Base-by-base conservation (phyloP, 2,329 filamentous ascomycete genomes). In the Scedosporium aurantiacum region DNA sequence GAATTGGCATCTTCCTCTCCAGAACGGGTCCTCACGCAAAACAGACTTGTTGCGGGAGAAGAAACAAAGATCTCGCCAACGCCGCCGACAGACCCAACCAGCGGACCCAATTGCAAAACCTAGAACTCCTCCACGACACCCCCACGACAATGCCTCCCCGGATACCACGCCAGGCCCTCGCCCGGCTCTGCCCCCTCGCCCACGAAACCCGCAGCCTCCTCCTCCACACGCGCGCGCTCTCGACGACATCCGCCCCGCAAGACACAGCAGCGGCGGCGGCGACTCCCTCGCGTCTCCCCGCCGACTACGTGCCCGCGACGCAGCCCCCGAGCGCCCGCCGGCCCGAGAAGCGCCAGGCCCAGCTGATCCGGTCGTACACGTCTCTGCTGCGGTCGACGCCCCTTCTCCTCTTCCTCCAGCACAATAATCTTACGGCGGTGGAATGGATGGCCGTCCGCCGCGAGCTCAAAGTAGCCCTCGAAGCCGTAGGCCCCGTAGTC, bases 261-360 rank as follows among this genome's bases (percentile, higher is more conserved):
- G 67, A 67, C 56, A 67, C 72, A 7, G 64, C 68, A 16, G 63
- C 66, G 5, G 63, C 66, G 18, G 62, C 69, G 18, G 56, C 59
- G n/a, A 52, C 54, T 8, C 60, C 63, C 8, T 47, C 77, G 21
- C 71, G 66, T 40, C 68, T 79, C 27, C 78, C 79, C 1, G 72
- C 75, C 62, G 74, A 81, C 66, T 79, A 80, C 65, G 73, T 78
- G 2, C 87, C 82, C 76, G 83, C 85, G 0, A 88, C 85, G 1
- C 91, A 97, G 74, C 93, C 92, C 2, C 91, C 90, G 3, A 96
- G 90, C 61, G 88, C 95, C 72, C 90, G 93, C 71, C 88, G 87
- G 21, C 84, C 92, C 56, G 89, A 96, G 71, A 88, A 88, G 69
- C 88, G 93, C 72, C 96, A 97, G 77, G 88, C 91, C 16, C 94